Evolutionary conservation across 306 rosid species (phyloP).

Genomic region (Cucurbita ficifolia): DNA sequence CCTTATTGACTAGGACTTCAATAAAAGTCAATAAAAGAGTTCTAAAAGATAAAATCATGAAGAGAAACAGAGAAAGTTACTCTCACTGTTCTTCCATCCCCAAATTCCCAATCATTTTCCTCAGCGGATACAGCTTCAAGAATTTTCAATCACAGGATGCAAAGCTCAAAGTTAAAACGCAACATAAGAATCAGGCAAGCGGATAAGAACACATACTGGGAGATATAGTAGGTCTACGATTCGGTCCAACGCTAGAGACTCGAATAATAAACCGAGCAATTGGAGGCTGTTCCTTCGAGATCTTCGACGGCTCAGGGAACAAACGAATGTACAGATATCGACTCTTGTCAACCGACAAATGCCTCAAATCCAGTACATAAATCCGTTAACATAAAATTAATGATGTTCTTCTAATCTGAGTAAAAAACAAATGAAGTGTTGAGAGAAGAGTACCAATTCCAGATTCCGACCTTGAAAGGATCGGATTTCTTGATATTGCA

Average conservation of each 20-base stretch:
- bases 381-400: not conserved
- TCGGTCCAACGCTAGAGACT: conserved; percentile 35
- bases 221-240: conserved; percentile 43
- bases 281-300: conserved; percentile 65
- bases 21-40: not conserved
- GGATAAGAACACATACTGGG: conserved; percentile 28
- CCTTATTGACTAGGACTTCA: not conserved
- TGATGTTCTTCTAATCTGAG: not conserved
- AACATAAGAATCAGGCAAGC: not conserved
- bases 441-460: conserved; percentile 52
- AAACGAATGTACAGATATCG: conserved; percentile 48
- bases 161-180: not conserved
- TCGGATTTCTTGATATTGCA: conserved; percentile 56
- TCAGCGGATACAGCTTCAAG: not conserved
- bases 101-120: not conserved
- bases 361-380: conserved; percentile 23
- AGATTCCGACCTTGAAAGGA: conserved; percentile 71
- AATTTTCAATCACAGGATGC: not conserved
- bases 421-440: not conserved
- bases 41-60: not conserved
- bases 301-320: conserved; percentile 60
- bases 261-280: conserved; percentile 62
- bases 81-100: not conserved
- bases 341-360: conserved; percentile 54
- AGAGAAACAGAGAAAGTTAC: not conserved